Conservation (phyloP, 495 filamentous ascomycete species). For the Oidiodendron maius region DNA sequence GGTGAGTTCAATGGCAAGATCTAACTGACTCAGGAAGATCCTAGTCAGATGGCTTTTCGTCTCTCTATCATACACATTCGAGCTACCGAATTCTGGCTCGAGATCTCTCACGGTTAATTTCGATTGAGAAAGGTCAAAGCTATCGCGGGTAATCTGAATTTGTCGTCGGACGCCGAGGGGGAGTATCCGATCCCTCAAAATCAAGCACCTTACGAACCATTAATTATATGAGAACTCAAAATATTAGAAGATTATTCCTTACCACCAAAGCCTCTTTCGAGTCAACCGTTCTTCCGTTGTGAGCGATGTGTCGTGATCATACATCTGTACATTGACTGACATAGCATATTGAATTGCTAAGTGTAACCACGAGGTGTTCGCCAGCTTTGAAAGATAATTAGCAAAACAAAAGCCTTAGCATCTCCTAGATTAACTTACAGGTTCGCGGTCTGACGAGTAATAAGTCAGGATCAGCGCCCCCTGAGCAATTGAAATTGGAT, state of each 20-base stretch:
- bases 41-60: slow-evolving; percentile 35
- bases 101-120: slow-evolving; percentile 34
- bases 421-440: not conserved
- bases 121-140: slow-evolving; percentile 30
- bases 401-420: not conserved
- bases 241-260: slow-evolving; percentile 40
- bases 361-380: slow-evolving; percentile 41
- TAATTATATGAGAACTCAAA: not conserved
- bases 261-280: slow-evolving; percentile 11
- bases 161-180: slow-evolving; percentile 41
- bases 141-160: slow-evolving; percentile 35
- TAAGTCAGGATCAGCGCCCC: slow-evolving; percentile 38
- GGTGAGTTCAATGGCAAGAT: slow-evolving; percentile 39
- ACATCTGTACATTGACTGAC: slow-evolving; percentile 33
- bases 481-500: slow-evolving; percentile 31
- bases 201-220: slow-evolving; percentile 33
- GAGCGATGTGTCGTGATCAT: slow-evolving; percentile 23
- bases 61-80: slow-evolving; percentile 34
- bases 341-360: slow-evolving; percentile 42
- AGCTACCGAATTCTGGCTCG: slow-evolving; percentile 34
- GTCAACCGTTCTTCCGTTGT: slow-evolving; percentile 14
- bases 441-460: slow-evolving; percentile 29
- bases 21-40: slow-evolving; percentile 38
- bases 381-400: slow-evolving; percentile 23
- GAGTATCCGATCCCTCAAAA: slow-evolving; percentile 44